Evolutionary conservation across 73 alveolate species (phyloP).

Genomic region (Paramecium biaurelia): DNA sequence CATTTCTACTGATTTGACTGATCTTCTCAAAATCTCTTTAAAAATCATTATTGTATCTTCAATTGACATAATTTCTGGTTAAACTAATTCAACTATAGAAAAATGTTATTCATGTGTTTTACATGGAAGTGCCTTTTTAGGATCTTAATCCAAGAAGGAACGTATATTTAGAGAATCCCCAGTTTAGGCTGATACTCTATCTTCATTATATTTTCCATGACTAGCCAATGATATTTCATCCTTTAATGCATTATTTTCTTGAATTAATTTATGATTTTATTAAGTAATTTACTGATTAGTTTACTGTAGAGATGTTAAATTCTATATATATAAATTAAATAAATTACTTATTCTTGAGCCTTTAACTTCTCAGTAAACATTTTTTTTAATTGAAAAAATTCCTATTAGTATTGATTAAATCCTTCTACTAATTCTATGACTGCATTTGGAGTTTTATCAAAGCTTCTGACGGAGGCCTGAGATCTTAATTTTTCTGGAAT

Average conservation of each 20-base stretch:
- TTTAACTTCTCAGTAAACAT: constrained; percentile 17
- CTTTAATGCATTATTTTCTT: not conserved
- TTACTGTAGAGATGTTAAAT: not conserved
- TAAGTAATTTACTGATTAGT: not conserved
- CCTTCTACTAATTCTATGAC: constrained; percentile 49
- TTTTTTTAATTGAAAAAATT: constrained; percentile 6
- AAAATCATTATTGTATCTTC: constrained; percentile 29
- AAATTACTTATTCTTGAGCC: not conserved
- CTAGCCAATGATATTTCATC: not conserved
- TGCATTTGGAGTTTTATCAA: not conserved
- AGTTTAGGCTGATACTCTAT: constrained; percentile 28
- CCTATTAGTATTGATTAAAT: constrained; percentile 33
- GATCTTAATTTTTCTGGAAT: constrained; percentile 9
- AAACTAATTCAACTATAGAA: constrained; percentile 16
- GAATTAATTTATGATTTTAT: not conserved
- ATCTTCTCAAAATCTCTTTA: constrained; percentile 17
- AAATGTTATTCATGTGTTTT: not conserved
- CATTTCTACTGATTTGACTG: constrained; percentile 50
- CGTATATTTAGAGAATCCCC: constrained; percentile 48
- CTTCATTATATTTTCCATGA: not conserved
- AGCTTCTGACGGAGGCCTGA: not conserved
- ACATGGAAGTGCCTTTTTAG: not conserved
- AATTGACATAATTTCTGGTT: constrained; percentile 34
- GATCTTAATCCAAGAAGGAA: constrained; percentile 18
- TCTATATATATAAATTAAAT: not conserved